Conservation (phyloP, 2,329 filamentous ascomycete genomes). For the Mariannaea sp. region DNA sequence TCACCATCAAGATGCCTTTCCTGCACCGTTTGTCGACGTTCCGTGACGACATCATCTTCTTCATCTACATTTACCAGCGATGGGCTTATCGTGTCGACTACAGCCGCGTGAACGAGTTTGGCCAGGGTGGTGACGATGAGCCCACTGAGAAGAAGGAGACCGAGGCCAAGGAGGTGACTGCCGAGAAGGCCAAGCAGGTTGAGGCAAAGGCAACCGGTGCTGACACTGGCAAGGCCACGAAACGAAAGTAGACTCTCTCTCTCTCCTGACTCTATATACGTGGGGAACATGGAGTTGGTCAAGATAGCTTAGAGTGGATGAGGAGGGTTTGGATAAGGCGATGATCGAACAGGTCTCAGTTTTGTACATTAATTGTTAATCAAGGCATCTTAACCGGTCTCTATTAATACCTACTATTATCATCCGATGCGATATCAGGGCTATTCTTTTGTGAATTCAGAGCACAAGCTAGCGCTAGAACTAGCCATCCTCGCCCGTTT, state of each 20-base stretch:
- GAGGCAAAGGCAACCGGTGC: slow-evolving; percentile 55
- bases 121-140: slow-evolving; percentile 89
- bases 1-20: slow-evolving; percentile 98
- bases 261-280: not conserved
- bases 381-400: not conserved
- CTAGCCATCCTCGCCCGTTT: too few relatives aligned
- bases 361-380: slow-evolving; percentile 7
- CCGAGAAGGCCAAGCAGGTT: slow-evolving; percentile 45
- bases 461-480: not conserved
- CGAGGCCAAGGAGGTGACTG: slow-evolving; percentile 47
- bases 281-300: not conserved
- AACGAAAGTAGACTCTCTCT: slow-evolving; percentile 44
- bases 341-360: not conserved
- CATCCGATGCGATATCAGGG: not conserved
- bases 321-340: not conserved
- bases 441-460: not conserved
- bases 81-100: slow-evolving; percentile 94
- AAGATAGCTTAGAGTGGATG: not conserved
- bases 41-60: slow-evolving; percentile 96
- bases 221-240: slow-evolving; percentile 52
- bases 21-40: slow-evolving; percentile 91
- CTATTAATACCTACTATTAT: not conserved
- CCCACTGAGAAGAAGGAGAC: slow-evolving; percentile 41
- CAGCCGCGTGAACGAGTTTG: slow-evolving; percentile 93
- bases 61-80: slow-evolving; percentile 93